A percentile compares a stretch with the other conserved stretches of the same genome.
Evolutionary conservation across 768 basidiomycete genomes (phyloP).

Genomic region (Chiua virens): DNA sequence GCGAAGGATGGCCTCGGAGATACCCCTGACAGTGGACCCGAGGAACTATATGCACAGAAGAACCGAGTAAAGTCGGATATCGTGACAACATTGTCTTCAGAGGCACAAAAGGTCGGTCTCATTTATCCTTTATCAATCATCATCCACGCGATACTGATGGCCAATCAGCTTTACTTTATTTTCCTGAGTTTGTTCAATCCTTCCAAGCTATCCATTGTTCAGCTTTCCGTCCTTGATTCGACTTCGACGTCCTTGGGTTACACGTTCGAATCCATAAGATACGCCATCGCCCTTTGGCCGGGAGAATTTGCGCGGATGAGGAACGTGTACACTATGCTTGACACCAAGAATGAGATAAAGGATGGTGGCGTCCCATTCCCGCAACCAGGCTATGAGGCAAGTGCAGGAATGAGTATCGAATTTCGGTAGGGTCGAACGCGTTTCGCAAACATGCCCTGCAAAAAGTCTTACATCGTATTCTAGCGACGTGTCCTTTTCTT

Average conservation of each 20-base stretch:
- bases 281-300: conserved; percentile 8
- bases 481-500: conserved; percentile 54
- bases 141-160: not conserved
- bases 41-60: conserved; percentile 10
- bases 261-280: conserved; percentile 19
- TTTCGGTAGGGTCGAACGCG: conserved; percentile 11
- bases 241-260: conserved; percentile 21
- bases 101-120: conserved; percentile 17
- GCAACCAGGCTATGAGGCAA: conserved; percentile 10
- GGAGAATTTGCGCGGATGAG: conserved; percentile 19
- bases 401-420: conserved; percentile 17
- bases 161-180: conserved; percentile 27
- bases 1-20: conserved; percentile 20
- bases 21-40: conserved; percentile 10
- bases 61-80: conserved; percentile 6
- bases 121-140: not conserved
- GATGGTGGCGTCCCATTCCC: conserved; percentile 29
- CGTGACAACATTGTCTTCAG: conserved; percentile 10
- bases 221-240: conserved; percentile 31
- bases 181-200: conserved; percentile 26
- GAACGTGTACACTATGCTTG: conserved; percentile 21
- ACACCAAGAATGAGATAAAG: conserved; percentile 23
- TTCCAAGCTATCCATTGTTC: conserved; percentile 26
- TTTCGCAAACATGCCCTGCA: too few species aligned
- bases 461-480: too few species aligned